A percentile compares a stretch with the other conserved stretches of the same genome.
phyloP scores from a whole-genome alignment of 805 yeast species.

The Metschnikowia corniflorae region DNA sequence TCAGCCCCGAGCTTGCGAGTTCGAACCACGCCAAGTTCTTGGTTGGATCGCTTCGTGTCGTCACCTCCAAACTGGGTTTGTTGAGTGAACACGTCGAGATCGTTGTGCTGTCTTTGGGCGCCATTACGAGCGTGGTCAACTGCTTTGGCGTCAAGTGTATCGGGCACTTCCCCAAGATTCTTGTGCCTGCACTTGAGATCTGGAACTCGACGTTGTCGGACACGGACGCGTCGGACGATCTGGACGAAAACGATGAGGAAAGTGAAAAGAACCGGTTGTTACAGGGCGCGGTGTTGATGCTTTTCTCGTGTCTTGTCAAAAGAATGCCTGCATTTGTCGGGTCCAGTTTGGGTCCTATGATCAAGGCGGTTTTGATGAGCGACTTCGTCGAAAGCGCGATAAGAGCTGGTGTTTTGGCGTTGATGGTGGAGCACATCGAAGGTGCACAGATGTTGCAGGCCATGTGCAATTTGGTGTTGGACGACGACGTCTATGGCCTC shows the following conservation, averaged over 20 bases:
- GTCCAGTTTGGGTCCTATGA: slow-evolving; percentile 61
- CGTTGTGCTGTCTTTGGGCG: slow-evolving; percentile 67
- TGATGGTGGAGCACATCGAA: slow-evolving; percentile 66
- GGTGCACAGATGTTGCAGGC: slow-evolving; percentile 58
- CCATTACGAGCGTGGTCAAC: slow-evolving; percentile 65
- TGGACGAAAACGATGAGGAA: slow-evolving; percentile 11
- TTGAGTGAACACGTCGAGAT: slow-evolving; percentile 56
- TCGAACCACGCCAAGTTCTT: slow-evolving; percentile 46
- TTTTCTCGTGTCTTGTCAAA: slow-evolving; percentile 71
- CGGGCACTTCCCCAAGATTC: slow-evolving; percentile 79
- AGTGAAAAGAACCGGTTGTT: slow-evolving; percentile 36
- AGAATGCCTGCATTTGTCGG: slow-evolving; percentile 83
- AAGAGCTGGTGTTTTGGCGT: slow-evolving; percentile 58
- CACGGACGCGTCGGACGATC: neutral
- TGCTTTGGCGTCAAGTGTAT: slow-evolving; percentile 82
- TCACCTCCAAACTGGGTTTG: slow-evolving; percentile 52
- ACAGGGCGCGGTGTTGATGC: slow-evolving; percentile 67
- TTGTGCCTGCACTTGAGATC: slow-evolving; percentile 67
- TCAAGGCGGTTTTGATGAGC: slow-evolving; percentile 56
- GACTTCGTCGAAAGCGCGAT: slow-evolving; percentile 55
- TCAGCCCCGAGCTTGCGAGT: slow-evolving; percentile 21
- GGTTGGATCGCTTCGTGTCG: slow-evolving; percentile 45
- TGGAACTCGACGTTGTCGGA: slow-evolving; percentile 41
- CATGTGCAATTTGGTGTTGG: slow-evolving; percentile 60
- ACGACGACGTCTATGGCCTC: slow-evolving; percentile 30